These are phyloP conservation scores for Pyrus bretschneideri DNA, from an alignment of 306 rosid genomes.

Conservation along the genomic window DNA sequence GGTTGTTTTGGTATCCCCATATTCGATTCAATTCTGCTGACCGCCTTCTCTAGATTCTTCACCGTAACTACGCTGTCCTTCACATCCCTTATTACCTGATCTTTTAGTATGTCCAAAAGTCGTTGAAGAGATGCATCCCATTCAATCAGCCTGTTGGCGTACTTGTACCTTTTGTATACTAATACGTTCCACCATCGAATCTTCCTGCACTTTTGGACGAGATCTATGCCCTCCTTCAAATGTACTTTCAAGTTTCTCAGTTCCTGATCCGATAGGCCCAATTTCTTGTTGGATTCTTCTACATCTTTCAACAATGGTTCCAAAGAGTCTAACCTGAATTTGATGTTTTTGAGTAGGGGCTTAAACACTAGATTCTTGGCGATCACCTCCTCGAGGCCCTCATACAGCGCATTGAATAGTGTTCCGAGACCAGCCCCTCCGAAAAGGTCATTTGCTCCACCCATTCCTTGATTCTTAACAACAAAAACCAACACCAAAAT, in stretches of 20 bases:
- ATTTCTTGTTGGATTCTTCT: background rate
- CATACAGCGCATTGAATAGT: background rate
- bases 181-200: background rate
- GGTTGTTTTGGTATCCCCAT: background rate
- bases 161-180: background rate
- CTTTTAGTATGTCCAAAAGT: constrained; percentile 14
- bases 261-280: background rate
- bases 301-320: background rate
- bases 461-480: background rate
- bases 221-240: background rate
- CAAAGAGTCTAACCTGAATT: background rate
- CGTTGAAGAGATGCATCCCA: constrained; percentile 7
- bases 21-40: background rate
- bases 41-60: background rate
- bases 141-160: constrained; percentile 18
- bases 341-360: background rate
- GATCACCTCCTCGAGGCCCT: background rate
- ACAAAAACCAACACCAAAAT: background rate
- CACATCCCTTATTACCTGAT: constrained; percentile 15
- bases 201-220: background rate
- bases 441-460: background rate
- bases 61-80: background rate
- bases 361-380: background rate
- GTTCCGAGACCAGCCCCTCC: constrained; percentile 1
- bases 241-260: background rate